phyloP scores from a whole-genome alignment of 805 yeast genomes.

The Monosporozyma servazzii region DNA sequence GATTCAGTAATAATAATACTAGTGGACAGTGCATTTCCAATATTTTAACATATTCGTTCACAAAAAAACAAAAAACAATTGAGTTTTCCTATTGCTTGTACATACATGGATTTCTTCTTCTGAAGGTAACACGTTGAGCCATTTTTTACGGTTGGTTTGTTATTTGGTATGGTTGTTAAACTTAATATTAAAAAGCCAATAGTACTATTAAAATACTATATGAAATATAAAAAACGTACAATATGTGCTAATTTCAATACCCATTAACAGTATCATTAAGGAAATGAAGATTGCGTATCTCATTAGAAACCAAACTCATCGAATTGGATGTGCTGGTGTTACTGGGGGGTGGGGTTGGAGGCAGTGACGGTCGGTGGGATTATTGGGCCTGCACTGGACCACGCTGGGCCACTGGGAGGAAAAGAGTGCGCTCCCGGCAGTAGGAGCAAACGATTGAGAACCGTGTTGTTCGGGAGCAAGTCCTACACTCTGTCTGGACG shows the following conservation, averaged over 20 bases:
- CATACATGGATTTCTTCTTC: constrained; percentile 99
- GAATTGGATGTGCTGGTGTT: not conserved
- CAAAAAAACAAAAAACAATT: not conserved
- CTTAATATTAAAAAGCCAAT: not conserved
- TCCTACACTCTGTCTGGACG: too few species aligned
- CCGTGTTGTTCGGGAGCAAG: too few species aligned
- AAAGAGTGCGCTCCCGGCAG: too few species aligned
- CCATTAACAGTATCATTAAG: not conserved
- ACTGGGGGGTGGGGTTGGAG: not conserved
- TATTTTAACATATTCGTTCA: not conserved
- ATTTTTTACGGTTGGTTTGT: constrained; percentile 38
- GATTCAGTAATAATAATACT: too few species aligned
- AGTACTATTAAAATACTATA: not conserved
- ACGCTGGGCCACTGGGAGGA: too few species aligned
- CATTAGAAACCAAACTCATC: not conserved
- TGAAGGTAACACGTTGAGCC: constrained; percentile 99
- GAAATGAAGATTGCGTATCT: not conserved
- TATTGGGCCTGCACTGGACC: too few species aligned
- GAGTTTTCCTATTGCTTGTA: constrained; percentile 17
- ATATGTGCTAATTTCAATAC: not conserved
- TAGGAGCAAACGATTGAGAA: too few species aligned
- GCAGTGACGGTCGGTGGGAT: too few species aligned
- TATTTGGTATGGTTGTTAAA: constrained; percentile 3
- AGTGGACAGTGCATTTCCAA: not conserved
- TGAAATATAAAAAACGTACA: not conserved